phyloP scores from a whole-genome alignment of 352 stramenopile species.

The Heterotrichella gracilis region DNA sequence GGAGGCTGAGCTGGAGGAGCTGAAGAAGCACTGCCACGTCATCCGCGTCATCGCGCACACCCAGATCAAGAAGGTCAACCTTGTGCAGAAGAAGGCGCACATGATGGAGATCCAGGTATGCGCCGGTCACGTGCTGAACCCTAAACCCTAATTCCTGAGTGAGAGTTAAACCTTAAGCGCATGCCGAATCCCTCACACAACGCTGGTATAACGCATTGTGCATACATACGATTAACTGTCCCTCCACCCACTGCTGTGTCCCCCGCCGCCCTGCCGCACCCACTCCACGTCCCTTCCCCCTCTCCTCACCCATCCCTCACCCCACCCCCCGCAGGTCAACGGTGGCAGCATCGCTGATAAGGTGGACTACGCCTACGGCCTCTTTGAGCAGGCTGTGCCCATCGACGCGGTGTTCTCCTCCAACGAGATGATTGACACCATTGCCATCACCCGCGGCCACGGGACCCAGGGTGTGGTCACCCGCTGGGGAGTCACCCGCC shows the following conservation, averaged over 20 bases:
- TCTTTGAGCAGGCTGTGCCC: conserved; percentile 96
- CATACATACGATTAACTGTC: no score
- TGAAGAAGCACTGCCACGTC: conserved; percentile 98
- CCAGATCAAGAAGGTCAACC: conserved; percentile 91
- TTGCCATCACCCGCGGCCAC: conserved; percentile 91
- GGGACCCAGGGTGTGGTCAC: conserved; percentile 93
- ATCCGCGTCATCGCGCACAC: conserved; percentile 96
- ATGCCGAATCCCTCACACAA: no score
- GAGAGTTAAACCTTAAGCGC: no score
- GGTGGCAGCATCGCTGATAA: conserved; percentile 76
- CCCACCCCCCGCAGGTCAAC: no score
- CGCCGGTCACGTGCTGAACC: no score
- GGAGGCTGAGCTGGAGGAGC: conserved; percentile 83
- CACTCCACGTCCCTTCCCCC: no score
- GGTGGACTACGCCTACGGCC: conserved; percentile 89
- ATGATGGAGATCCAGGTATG: conserved; percentile 98
- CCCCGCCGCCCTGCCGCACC: no score
- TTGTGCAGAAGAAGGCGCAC: conserved; percentile 98
- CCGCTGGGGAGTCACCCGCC: conserved; percentile 90
- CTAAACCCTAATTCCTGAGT: no score
- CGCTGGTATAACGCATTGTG: no score
- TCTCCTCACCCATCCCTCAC: no score
- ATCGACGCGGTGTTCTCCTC: conserved; percentile 69
- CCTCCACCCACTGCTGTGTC: no score
- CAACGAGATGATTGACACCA: conserved; percentile 94